Evolutionary conservation across 2,329 filamentous ascomycete genomes (phyloP), one percentile per base, ranked within the genome.

Genomic region (Ophiostoma quercus): DNA sequence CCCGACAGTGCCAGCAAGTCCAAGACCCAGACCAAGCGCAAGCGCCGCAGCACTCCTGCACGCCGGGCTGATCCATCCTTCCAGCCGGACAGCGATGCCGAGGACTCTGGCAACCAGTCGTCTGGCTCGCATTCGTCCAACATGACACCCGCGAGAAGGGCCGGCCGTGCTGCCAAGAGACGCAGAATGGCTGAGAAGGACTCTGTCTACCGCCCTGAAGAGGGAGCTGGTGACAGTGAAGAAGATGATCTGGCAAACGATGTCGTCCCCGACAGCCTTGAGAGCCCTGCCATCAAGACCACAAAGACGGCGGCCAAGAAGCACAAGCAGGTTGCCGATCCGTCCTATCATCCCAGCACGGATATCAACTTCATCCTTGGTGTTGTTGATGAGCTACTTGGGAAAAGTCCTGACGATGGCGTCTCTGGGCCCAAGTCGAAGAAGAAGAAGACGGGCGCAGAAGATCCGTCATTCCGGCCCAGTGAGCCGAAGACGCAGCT

Each of bases 131-230:
- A 11, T 3, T 65, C 62, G 22, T 32, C 57, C 8, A 32, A 3
- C n/a, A 16, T 29, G 25, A 62, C 57, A 8, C 25, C 57, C 7
- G 12, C 57, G 11, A 62, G 7, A 3, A 62, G 22, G 25, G 25
- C 57, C 25, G 25, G 57, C 11, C 62, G 62, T 39, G 32, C 62
- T 2, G 16, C 62, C 22, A 66, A 66, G 39, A 16, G 22, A 22
- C 65, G 65, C 65, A 66, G 41, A 34, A 47, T 25, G 34, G 62
- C 62, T 7, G 62, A 65, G 62, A 65, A 65, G 34, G 62, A 65
- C 9, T 6, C 62, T 2, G 9, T 25, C 16, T 65, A 65, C 34
- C 62, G 34, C 19, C 62, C 62, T 9, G 34, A 65, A 6, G 4
- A n/a, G 19, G 62, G 12, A 3, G 60, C 12, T 14, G n/a, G 25